Percentiles rank a stretch among this genome's conserved stretches.
Conservation (phyloP, 257 asterid genomes). For the Solanum rostratum region DNA sequence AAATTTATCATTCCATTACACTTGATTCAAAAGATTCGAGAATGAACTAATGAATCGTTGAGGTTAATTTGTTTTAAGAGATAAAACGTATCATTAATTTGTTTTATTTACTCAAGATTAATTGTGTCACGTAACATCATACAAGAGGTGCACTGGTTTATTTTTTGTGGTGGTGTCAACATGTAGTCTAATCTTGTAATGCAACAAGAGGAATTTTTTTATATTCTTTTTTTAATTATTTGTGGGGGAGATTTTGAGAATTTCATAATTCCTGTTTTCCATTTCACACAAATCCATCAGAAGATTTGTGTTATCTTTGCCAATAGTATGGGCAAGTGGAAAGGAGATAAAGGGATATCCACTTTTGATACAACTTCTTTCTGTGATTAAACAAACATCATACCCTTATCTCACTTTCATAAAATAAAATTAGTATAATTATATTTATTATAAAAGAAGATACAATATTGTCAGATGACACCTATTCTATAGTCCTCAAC, state of each 20-base stretch:
- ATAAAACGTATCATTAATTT: background rate
- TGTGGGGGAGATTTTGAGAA: background rate
- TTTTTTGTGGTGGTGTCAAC: background rate
- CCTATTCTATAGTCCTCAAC: background rate
- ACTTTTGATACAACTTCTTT: background rate
- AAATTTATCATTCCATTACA: no score
- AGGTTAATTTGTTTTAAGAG: no score
- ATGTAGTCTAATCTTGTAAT: background rate
- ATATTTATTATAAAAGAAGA: background rate
- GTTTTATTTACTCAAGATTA: background rate
- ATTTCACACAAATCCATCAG: background rate
- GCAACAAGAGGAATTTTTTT: background rate
- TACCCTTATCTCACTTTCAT: background rate
- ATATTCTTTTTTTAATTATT: background rate
- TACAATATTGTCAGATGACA: background rate
- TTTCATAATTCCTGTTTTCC: background rate
- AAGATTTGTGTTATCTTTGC: no score
- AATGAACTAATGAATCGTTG: no score
- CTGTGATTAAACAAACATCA: background rate
- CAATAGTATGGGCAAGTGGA: background rate
- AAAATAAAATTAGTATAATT: background rate
- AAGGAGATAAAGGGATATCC: background rate
- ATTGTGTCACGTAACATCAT: background rate
- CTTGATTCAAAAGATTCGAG: no score
- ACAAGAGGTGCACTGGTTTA: background rate